These are phyloP conservation scores for Paracorniculantispora psalliotae DNA, from an alignment of 2,329 filamentous ascomycete species.

Conservation along the genomic window DNA sequence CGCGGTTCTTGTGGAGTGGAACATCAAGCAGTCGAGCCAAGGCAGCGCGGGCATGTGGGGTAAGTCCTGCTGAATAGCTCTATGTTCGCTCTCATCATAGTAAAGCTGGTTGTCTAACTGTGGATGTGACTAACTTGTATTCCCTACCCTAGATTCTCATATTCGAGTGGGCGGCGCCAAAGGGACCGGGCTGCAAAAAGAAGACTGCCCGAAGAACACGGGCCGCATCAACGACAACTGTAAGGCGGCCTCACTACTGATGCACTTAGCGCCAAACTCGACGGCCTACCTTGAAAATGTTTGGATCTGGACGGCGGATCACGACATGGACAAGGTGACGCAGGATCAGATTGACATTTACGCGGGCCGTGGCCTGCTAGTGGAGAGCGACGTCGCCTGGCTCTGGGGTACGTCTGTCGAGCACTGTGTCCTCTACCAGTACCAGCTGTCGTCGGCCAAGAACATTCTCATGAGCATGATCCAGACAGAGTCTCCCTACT, in stretches of 20 bases:
- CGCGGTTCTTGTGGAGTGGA: slow-evolving; percentile 69
- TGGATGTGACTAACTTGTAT: too few species aligned
- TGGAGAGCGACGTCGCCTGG: slow-evolving; percentile 40
- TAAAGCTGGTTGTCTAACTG: too few species aligned
- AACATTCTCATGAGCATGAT: slow-evolving; percentile 57
- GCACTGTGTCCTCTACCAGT: slow-evolving; percentile 59
- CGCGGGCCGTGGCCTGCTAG: slow-evolving; percentile 31
- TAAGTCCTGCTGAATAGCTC: too few species aligned
- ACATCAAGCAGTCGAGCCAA: slow-evolving; percentile 49
- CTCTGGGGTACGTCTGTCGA: slow-evolving; percentile 56
- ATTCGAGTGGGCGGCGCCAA: slow-evolving; percentile 57
- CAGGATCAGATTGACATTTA: slow-evolving; percentile 20
- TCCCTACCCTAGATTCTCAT: too few species aligned
- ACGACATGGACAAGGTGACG: slow-evolving; percentile 39
- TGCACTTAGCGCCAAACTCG: slow-evolving; percentile 39
- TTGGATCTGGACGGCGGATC: slow-evolving; percentile 66
- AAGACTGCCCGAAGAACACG: slow-evolving; percentile 49
- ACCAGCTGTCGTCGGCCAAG: slow-evolving; percentile 53
- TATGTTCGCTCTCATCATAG: too few species aligned
- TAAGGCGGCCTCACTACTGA: slow-evolving; percentile 51
- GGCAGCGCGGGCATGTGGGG: slow-evolving; percentile 31
- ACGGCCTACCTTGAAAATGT: slow-evolving; percentile 48
- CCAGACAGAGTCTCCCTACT: slow-evolving; percentile 65
- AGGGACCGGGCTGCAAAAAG: slow-evolving; percentile 59
- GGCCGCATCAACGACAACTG: slow-evolving; percentile 47